phyloP scores from a whole-genome alignment of 2,329 filamentous ascomycete genomes.

The Pseudocercospora cruenta region DNA sequence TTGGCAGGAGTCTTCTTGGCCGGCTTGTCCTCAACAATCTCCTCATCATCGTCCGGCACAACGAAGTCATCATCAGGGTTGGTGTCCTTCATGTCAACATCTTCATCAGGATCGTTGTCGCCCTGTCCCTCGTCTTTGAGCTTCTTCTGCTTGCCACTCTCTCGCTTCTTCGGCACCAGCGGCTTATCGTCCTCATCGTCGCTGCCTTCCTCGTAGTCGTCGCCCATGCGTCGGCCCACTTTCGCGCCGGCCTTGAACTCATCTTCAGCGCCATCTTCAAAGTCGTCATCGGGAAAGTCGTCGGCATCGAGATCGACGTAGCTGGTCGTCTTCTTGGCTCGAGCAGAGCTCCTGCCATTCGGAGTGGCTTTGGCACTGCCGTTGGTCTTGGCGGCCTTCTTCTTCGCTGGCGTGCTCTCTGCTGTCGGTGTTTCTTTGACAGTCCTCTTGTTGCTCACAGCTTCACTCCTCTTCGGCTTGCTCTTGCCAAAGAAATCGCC shows the following conservation, averaged over 20 bases:
- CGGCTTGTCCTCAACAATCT: slow-evolving; percentile 44
- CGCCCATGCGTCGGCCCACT: slow-evolving; percentile 58
- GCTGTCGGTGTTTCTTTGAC: slow-evolving; percentile 21
- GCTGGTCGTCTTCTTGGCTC: slow-evolving; percentile 49
- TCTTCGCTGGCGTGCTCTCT: slow-evolving; percentile 41
- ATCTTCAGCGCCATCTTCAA: slow-evolving; percentile 68
- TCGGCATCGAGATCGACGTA: slow-evolving; percentile 40
- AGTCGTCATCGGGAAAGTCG: slow-evolving; percentile 45
- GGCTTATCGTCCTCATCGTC: slow-evolving; percentile 68
- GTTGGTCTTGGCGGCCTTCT: slow-evolving; percentile 40
- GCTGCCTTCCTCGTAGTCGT: slow-evolving; percentile 71
- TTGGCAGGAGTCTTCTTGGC: slow-evolving; percentile 41
- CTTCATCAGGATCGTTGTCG: slow-evolving; percentile 47
- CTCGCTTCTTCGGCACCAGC: slow-evolving; percentile 55
- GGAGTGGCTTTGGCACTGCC: slow-evolving; percentile 40
- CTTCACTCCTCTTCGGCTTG: slow-evolving; percentile 57
- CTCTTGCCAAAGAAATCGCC: slow-evolving; percentile 65
- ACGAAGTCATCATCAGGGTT: slow-evolving; percentile 52
- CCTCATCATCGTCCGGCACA: slow-evolving; percentile 49
- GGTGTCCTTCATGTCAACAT: slow-evolving; percentile 59
- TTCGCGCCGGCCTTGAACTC: slow-evolving; percentile 78
- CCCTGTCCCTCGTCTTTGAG: slow-evolving; percentile 43
- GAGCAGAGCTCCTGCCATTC: slow-evolving; percentile 42
- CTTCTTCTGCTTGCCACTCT: slow-evolving; percentile 35
- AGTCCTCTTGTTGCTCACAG: slow-evolving; percentile 29